Percentiles rank a stretch among this genome's conserved stretches.
These are phyloP conservation scores for Apiotrichum domesticum DNA, from an alignment of 1,284 basidiomycete species.

Conservation along the genomic window DNA sequence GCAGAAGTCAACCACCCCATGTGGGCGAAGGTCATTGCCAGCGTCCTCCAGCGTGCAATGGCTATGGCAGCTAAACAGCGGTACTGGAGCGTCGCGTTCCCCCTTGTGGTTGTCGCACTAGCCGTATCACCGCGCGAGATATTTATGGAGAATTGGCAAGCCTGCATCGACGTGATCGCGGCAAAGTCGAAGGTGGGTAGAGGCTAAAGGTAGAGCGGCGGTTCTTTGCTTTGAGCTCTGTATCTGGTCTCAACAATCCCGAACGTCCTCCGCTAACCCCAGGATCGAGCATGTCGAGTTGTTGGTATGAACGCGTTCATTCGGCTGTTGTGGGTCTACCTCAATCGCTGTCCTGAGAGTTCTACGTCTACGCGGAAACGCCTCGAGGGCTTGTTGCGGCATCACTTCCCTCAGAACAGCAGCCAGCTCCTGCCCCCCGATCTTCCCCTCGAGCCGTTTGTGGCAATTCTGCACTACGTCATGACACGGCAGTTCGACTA, in stretches of 20 bases:
- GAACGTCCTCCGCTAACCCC: not conserved
- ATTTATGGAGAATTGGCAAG: constrained; percentile 74
- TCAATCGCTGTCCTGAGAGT: constrained; percentile 85
- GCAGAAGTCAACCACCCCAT: constrained; percentile 93
- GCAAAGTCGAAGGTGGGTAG: constrained; percentile 68
- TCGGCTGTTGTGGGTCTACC: constrained; percentile 85
- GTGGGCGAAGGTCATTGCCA: constrained; percentile 86
- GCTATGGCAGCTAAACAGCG: constrained; percentile 84
- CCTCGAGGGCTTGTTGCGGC: constrained; percentile 68
- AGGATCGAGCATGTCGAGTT: constrained; percentile 73
- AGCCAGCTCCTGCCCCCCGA: constrained; percentile 63
- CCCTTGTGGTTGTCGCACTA: constrained; percentile 72
- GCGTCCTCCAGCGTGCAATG: constrained; percentile 74
- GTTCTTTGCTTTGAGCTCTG: too few species aligned
- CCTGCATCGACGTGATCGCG: constrained; percentile 63
- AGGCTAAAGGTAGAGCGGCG: constrained; percentile 1
- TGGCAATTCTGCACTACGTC: constrained; percentile 74
- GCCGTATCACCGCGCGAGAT: constrained; percentile 82
- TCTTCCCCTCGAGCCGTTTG: constrained; percentile 68
- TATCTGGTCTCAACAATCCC: too few species aligned
- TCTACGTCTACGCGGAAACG: constrained; percentile 69
- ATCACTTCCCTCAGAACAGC: constrained; percentile 72
- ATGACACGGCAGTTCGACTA: constrained; percentile 81
- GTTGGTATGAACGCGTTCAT: constrained; percentile 75
- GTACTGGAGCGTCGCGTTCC: constrained; percentile 85